These are phyloP conservation scores for Brassica juncea DNA, from an alignment of 345 rosid genomes.

Conservation along the genomic window DNA sequence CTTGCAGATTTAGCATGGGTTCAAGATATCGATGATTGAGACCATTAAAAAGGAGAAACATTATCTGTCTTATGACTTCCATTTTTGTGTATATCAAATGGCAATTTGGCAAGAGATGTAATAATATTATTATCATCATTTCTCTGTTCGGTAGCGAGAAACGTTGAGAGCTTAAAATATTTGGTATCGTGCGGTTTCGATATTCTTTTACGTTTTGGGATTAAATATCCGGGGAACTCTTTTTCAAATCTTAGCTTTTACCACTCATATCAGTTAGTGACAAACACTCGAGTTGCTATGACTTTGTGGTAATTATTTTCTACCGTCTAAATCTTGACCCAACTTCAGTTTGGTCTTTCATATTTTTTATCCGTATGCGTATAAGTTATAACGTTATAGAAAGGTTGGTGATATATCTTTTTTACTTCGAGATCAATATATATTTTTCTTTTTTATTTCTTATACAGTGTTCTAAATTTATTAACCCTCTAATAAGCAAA, in stretches of 20 bases:
- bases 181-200: too few relatives aligned
- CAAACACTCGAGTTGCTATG: neutral
- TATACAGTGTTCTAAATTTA: too few relatives aligned
- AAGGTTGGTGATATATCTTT: too few relatives aligned
- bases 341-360: too few relatives aligned
- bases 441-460: too few relatives aligned
- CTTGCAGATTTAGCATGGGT: conserved; percentile 92
- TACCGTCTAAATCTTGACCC: too few relatives aligned
- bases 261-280: neutral
- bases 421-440: too few relatives aligned
- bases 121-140: conserved; percentile 39
- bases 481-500: neutral
- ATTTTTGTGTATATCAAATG: conserved; percentile 41
- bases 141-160: conserved; percentile 49
- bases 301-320: neutral
- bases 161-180: too few relatives aligned
- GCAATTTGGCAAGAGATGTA: conserved; percentile 24
- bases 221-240: neutral
- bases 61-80: conserved; percentile 12
- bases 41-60: neutral
- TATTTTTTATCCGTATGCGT: too few relatives aligned
- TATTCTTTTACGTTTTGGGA: too few relatives aligned
- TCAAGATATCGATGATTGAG: conserved; percentile 79
- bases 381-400: too few relatives aligned
- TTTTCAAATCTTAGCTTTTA: neutral